Percentiles rank a stretch among this genome's conserved stretches.
Evolutionary conservation across 768 basidiomycete species (phyloP).

Genomic region (Lentinus brumalis): DNA sequence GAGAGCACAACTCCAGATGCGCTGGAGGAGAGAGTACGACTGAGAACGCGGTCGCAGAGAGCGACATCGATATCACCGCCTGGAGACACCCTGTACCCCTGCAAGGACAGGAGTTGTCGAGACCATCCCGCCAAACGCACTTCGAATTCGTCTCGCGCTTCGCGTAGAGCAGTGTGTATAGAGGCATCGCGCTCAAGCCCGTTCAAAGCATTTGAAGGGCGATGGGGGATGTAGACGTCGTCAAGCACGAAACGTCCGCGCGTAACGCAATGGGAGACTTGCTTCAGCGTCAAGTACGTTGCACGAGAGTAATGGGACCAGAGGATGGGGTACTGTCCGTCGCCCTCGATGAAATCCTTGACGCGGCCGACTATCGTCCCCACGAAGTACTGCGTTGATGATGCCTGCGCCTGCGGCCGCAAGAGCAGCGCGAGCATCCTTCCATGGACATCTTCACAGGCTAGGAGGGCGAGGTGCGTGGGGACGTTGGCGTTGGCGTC

Average conservation of each 20-base stretch:
- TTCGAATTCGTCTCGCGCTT: neutral
- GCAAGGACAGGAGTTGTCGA: neutral
- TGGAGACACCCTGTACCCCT: neutral
- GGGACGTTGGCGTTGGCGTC: neutral
- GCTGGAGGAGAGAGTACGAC: neutral
- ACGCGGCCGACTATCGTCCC: neutral
- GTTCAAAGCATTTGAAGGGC: neutral
- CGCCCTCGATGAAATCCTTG: neutral
- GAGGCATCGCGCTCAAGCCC: constrained; percentile 1
- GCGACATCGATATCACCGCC: neutral
- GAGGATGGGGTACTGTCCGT: neutral
- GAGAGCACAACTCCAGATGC: neutral
- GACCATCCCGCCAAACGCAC: neutral
- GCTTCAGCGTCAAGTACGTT: neutral
- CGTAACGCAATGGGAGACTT: neutral
- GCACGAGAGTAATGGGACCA: neutral
- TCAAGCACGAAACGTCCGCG: neutral
- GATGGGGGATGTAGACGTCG: constrained; percentile 14
- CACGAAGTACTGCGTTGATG: neutral
- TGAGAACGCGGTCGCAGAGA: neutral
- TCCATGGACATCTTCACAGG: neutral
- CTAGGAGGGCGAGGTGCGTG: constrained; percentile 5
- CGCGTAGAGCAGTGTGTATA: neutral
- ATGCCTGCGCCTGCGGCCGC: neutral
- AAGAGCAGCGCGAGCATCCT: neutral